Percentiles rank a stretch among this genome's conserved stretches.
Evolutionary conservation across 495 filamentous ascomycete genomes (phyloP).

Genomic region (Platismatia glauca): DNA sequence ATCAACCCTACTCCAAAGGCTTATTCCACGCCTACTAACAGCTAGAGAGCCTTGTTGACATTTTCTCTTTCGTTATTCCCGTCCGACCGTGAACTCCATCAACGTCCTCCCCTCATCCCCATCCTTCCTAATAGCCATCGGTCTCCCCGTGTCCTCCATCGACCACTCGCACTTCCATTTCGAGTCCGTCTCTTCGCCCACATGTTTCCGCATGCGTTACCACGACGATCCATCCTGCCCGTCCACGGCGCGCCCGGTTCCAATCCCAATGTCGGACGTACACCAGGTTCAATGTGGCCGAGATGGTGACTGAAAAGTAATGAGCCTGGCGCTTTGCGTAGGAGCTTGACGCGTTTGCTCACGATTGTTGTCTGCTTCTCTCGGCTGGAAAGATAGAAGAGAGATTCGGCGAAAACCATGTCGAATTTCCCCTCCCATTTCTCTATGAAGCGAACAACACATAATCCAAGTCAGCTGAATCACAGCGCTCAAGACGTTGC

Average conservation of each 20-base stretch:
- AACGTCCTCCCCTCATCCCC: not conserved
- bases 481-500: no score
- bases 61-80: not conserved
- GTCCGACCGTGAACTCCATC: not conserved
- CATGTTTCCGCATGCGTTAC: not conserved
- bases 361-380: constrained; percentile 28
- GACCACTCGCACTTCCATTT: not conserved
- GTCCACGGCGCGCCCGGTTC: not conserved
- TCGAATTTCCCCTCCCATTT: constrained; percentile 39
- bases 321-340: not conserved
- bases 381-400: constrained; percentile 53
- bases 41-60: no score
- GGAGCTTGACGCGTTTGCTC: constrained; percentile 28
- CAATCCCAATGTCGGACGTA: not conserved
- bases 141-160: not conserved
- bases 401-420: constrained; percentile 44
- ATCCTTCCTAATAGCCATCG: not conserved
- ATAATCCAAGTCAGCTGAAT: no score
- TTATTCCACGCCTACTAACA: no score
- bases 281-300: not conserved
- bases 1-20: no score
- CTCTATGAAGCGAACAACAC: no score
- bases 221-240: not conserved
- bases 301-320: not conserved
- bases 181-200: not conserved